Base-by-base conservation (phyloP, 1,284 basidiomycete genomes). In the Fomes fomentarius region DNA sequence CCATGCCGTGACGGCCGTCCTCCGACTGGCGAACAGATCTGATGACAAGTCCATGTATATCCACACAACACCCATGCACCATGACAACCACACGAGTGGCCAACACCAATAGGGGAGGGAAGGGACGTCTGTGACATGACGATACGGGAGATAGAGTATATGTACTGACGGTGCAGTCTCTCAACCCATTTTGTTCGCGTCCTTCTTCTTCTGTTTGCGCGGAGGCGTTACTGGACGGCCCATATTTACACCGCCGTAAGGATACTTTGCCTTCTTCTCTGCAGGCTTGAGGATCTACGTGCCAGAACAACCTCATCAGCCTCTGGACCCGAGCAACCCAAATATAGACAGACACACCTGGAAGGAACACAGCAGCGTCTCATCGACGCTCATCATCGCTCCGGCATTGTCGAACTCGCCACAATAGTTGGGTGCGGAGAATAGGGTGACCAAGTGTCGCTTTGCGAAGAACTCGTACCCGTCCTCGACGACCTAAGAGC, bases 371-470 rank as follows among this genome's bases (percentile, higher is more conserved):
- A 99, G 75, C 63, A 99, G 74, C 8, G 96, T 98, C 77, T 99
- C 96, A 71, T 98, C 96, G 49, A 99, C 97, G 69, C 93, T 96
- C 97, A 99, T 99, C 96, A 99, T 98, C 25, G 96, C 96, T 37
- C 96, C 96, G 15, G 96, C 96, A 71, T 99, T 99, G 76, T 99
- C 97, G 69, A 99, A 99, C 78, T 97, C 94, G 67, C 94, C 94
- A 70, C 94, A 97, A 71, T 98, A 97, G 81, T 98, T 98, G 56
- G 96, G 97, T 53, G 96, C 96, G 15, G 93, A 96, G 79, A 99
- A 99, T 40, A 99, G 75, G 17, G 96, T 99, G 63, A 99, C 96
- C 62, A 99, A 76, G 77, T 97, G 95, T 63, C 96, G 84, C 76
- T 98, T 98, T 50, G 96, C 96, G 68, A 98, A 99, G 77, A 99